A percentile compares a stretch with the other conserved stretches of the same genome.
phyloP scores from a whole-genome alignment of 495 filamentous ascomycete genomes.

The Immersiella caudata region DNA sequence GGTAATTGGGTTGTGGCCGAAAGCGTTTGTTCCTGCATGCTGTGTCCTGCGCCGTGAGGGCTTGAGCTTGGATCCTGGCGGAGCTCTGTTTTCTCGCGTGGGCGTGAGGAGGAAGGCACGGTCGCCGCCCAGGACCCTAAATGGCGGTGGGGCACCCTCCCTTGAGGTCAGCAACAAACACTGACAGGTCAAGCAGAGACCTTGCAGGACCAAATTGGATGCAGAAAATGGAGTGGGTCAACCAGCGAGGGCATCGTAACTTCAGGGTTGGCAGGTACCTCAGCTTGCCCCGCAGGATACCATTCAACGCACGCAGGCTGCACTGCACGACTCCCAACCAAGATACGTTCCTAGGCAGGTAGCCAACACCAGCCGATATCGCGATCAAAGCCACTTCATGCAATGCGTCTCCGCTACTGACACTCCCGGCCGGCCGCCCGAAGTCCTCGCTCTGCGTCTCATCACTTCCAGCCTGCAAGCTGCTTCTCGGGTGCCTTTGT shows the following conservation, averaged over 20 bases:
- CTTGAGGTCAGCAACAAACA: background rate
- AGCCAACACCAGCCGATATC: background rate
- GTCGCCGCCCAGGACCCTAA: background rate
- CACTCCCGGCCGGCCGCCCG: background rate
- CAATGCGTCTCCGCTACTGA: background rate
- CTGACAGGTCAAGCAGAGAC: background rate
- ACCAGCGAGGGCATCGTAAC: no score
- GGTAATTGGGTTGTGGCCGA: constrained; percentile 4
- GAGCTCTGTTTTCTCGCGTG: no score
- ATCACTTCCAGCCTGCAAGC: background rate
- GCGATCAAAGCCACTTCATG: background rate
- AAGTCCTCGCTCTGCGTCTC: background rate
- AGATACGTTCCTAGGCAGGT: no score
- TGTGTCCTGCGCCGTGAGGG: background rate
- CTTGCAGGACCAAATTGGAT: background rate
- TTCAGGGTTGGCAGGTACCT: no score
- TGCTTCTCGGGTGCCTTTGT: background rate
- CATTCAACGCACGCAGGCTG: no score
- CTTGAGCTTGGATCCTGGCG: background rate
- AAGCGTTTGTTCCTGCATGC: constrained; percentile 21
- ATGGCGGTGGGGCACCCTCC: background rate
- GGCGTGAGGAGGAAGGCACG: background rate
- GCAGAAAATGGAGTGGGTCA: no score
- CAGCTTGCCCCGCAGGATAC: no score
- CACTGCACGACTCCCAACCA: no score